Evolutionary conservation across 73 alveolate species (phyloP), one percentile per base, ranked within the genome.

Genomic region (Breviolum minutum): DNA sequence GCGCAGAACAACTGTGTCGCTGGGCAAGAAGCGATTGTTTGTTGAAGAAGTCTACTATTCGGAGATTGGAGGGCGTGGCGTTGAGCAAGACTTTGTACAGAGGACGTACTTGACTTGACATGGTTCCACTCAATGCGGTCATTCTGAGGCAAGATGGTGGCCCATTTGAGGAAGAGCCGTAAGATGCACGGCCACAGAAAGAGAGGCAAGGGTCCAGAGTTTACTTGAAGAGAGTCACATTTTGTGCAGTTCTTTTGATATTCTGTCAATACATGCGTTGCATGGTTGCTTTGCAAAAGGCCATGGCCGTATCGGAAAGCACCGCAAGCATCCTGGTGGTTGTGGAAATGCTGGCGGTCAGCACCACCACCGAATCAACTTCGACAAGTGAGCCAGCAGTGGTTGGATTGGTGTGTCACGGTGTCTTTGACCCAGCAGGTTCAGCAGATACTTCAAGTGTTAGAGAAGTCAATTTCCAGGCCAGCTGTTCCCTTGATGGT

Each of bases 341-440:
- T 99, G 99, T 99, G 99, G 99, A 97, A 99, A 99, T 87, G 99
- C 99, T 86, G 99, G 99, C 87, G 99, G 99, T 63, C 99, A 98
- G 99, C 99, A 99, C 99, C 99, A 99, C 99, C 99, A 99, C 99
- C 99, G 99, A 99, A 99, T 99, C 99, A 95, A 94, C 99, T 95
- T 99, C 95, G 99, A 99, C 99, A 99, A 99, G 99, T 80, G 89
- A 80, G 89, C 89, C 70, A 5, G 30, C 61, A 40, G 19, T n/a
- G 30, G 32, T 62, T 12, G 63, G 87, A 68, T n/a, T 24, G 20
- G 32, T 61, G 68, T 30, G 70, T 19, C 92, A 68, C 27, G 29
- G 76, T 94, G 80, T n/a, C 22, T 8, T 61, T 16, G 95, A 22
- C 54, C 54, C 54, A 0, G 54, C 5, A 3, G 54, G 54, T 40